Evolutionary conservation across 495 filamentous ascomycete species (phyloP), one percentile per base, ranked within the genome.

Genomic region (Pyrenopolyporus hunteri): DNA sequence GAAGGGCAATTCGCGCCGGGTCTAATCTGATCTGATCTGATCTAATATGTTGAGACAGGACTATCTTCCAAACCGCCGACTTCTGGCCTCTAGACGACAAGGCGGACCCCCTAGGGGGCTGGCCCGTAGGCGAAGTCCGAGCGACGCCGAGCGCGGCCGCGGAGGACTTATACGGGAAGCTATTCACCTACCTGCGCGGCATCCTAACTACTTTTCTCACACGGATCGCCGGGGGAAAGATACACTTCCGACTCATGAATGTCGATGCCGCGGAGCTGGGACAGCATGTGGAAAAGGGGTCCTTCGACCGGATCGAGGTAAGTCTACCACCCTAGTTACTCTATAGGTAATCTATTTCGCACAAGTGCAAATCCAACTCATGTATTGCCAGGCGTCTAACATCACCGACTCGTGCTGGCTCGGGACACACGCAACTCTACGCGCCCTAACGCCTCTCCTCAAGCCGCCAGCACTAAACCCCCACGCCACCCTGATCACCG

Each of bases 151-250:
- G 29, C 8, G 1, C 4, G 9, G 33, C 42, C 3, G 14, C 47
- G 4, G 53, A 59, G 17, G 72, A 76, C 44, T 31, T 61, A 10
- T 75, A 76, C 48, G 74, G 73, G 29, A 73, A 69, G 23, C 28
- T 76, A 2, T 73, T 62, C 43, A 60, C 40, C 20, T 52, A 72
- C 49, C 14, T 76, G 26, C 57, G 59, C 1, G 42, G 17, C 16
- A 14, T 63, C 23, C 10, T 58, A 13, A 26, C 10, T 28, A 13
- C 17, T 20, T 59, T 59, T 22, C 29, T 59, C 19, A 26, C 20
- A 9, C 46, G 14, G 14, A 0, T 51, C 28, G 36, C 46, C 20
- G 8, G 36, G 6, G 19, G 36, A 19, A 44, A 35, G 4, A n/a
- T 51, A 19, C 36, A 59, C 20, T 44, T 51, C 19, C 2, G 36